phyloP scores from a whole-genome alignment of 176 grass and related monocot species.

The Leersia perrieri region DNA sequence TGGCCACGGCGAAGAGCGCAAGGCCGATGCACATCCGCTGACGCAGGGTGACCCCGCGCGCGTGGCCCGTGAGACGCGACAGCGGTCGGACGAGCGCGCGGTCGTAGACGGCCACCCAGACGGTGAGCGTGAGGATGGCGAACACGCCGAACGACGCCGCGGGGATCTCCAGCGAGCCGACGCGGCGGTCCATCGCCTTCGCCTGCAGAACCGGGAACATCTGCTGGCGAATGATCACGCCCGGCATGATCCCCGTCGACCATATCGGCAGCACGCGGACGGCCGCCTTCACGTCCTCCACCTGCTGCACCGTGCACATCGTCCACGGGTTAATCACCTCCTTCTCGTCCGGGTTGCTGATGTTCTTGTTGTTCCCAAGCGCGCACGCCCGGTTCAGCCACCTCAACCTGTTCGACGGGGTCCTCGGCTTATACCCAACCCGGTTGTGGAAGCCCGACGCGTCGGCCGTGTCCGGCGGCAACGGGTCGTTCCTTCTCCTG shows the following conservation, averaged over 20 bases:
- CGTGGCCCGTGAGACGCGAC: conserved; percentile 45
- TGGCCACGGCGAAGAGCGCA: conserved; percentile 40
- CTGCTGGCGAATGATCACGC: conserved; percentile 41
- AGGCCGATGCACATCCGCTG: conserved; percentile 66
- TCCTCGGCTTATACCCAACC: conserved; percentile 16
- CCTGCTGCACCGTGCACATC: conserved; percentile 76
- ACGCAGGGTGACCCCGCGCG: conserved; percentile 53
- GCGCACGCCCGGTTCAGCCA: conserved; percentile 65
- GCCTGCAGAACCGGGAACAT: conserved; percentile 68
- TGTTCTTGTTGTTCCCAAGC: conserved; percentile 37
- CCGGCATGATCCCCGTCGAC: conserved; percentile 59
- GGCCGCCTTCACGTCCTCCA: conserved; percentile 58
- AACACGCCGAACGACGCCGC: conserved; percentile 54
- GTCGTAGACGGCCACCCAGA: conserved; percentile 71
- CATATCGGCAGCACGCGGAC: conserved; percentile 70
- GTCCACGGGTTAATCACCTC: conserved; percentile 25
- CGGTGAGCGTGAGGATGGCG: conserved; percentile 51
- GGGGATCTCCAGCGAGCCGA: conserved; percentile 39
- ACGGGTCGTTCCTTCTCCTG: conserved; percentile 35
- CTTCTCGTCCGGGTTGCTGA: conserved; percentile 27
- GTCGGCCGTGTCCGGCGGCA: conserved; percentile 34
- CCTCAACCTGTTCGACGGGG: conserved; percentile 41
- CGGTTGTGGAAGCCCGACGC: conserved; percentile 30
- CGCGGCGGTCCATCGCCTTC: conserved; percentile 38
- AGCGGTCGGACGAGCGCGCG: conserved; percentile 44